Conservation (phyloP, 2,329 filamentous ascomycete genomes). For the Magnaporthiopsis incrustans region DNA sequence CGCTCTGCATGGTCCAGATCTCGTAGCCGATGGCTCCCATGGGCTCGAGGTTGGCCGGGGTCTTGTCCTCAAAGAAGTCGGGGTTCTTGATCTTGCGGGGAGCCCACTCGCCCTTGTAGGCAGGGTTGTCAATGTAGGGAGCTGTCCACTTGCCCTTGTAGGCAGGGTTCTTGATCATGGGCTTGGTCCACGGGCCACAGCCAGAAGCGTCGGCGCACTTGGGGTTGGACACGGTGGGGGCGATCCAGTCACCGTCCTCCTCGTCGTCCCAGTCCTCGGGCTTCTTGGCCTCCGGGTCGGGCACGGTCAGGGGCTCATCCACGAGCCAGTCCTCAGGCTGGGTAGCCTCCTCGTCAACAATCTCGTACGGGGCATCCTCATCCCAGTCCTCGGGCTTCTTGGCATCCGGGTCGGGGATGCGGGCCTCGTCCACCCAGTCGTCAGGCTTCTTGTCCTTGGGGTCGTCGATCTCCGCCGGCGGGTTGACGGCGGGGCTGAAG, state of each 20-base stretch:
- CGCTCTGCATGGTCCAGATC: conserved; percentile 99
- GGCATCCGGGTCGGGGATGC: conserved; percentile 86
- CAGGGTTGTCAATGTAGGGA: conserved; percentile 90
- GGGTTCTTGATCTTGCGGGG: conserved; percentile 97
- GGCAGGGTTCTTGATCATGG: conserved; percentile 85
- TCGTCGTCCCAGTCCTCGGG: conserved; percentile 99
- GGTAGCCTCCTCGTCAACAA: conserved; percentile 85
- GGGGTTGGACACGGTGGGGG: conserved; percentile 86
- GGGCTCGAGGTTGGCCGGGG: conserved; percentile 90
- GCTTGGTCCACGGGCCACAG: conserved; percentile 87
- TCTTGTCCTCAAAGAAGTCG: conserved; percentile 94
- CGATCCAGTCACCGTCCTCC: conserved; percentile 96
- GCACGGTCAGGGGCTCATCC: conserved; percentile 70
- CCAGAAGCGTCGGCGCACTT: conserved; percentile 92
- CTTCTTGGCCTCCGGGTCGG: conserved; percentile 94
- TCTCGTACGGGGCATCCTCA: conserved; percentile 94
- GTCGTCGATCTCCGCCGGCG: conserved; percentile 89
- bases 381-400: conserved; percentile 98
- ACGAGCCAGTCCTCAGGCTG: conserved; percentile 96
- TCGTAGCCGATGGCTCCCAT: conserved; percentile 98
- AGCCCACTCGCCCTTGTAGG: conserved; percentile 93
- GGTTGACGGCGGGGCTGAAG: conserved; percentile 91
- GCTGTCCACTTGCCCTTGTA: conserved; percentile 99
- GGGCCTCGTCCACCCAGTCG: conserved; percentile 89
- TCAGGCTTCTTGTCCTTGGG: conserved; percentile 87